phyloP scores from a whole-genome alignment of 192 early-diverging fungal species.

The Polychytrium aggregatum region DNA sequence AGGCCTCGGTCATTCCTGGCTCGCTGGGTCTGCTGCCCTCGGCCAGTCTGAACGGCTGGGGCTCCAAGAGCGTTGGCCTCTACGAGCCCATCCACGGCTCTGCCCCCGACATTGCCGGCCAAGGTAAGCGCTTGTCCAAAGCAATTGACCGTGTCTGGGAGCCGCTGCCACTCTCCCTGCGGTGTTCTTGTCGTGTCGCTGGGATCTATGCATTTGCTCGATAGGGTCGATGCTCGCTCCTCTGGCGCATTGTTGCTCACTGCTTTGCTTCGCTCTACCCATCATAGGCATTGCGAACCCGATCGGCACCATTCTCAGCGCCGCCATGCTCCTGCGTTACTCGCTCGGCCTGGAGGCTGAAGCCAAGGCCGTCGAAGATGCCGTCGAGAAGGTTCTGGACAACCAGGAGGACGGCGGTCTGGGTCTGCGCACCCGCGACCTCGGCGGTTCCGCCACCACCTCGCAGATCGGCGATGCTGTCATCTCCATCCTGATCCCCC shows the following conservation, averaged over 20 bases:
- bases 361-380: conserved; percentile 82
- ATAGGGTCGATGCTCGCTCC: too few relatives aligned
- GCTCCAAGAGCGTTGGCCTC: conserved; percentile 65
- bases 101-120: conserved; percentile 96
- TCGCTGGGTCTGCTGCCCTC: conserved; percentile 86
- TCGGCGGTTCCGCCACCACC: conserved; percentile 78
- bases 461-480: conserved; percentile 87
- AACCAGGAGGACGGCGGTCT: too few relatives aligned
- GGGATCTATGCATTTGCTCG: too few relatives aligned
- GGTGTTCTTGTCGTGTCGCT: too few relatives aligned
- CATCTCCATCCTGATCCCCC: conserved; percentile 63
- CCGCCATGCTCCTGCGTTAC: conserved; percentile 89
- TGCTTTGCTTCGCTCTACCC: not conserved
- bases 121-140: conserved; percentile 32
- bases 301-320: conserved; percentile 92
- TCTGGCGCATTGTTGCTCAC: too few relatives aligned
- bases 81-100: conserved; percentile 99
- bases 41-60: conserved; percentile 81
- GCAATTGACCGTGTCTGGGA: not conserved
- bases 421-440: conserved; percentile 80
- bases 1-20: conserved; percentile 91
- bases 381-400: conserved; percentile 87
- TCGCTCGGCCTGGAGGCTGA: conserved; percentile 84
- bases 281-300: conserved; percentile 82
- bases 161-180: not conserved